phyloP scores from a whole-genome alignment of 768 basidiomycete species.

The Xerocomellus intermedius region DNA sequence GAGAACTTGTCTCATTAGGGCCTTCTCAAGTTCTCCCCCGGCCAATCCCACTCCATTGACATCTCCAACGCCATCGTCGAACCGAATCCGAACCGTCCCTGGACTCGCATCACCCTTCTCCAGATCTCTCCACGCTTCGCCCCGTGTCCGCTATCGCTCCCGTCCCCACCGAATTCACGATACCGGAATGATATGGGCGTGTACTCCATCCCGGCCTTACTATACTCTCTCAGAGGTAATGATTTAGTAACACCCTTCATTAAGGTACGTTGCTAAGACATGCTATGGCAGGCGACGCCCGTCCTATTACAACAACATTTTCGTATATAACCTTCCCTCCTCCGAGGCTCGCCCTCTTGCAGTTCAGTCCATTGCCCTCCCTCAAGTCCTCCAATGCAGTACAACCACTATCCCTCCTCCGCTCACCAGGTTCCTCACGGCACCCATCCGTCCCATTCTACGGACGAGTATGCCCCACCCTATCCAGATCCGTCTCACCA shows the following conservation, averaged over 20 bases:
- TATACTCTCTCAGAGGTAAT: constrained; percentile 36
- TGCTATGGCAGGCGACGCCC: constrained; percentile 36
- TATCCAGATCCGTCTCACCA: constrained; percentile 28
- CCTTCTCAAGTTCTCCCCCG: constrained; percentile 27
- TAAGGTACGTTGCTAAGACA: constrained; percentile 40
- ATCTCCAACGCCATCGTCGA: constrained; percentile 35
- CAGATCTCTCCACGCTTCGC: constrained; percentile 25
- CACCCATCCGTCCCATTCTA: constrained; percentile 19
- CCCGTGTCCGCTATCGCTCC: constrained; percentile 29
- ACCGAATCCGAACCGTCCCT: constrained; percentile 23
- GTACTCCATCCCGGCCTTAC: constrained; percentile 34
- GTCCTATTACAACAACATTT: constrained; percentile 32
- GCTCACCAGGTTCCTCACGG: constrained; percentile 18
- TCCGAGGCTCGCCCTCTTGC: constrained; percentile 10
- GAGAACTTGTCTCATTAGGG: constrained; percentile 24
- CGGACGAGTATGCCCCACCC: constrained; percentile 19
- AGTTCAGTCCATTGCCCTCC: constrained; percentile 6
- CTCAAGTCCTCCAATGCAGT: constrained; percentile 25
- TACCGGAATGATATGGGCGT: constrained; percentile 37
- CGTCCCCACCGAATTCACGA: constrained; percentile 30
- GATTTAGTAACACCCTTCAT: constrained; percentile 38
- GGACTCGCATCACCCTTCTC: constrained; percentile 23
- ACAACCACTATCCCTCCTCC: constrained; percentile 25
- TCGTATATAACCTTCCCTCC: constrained; percentile 33
- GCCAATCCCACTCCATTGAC: constrained; percentile 32